A percentile compares a stretch with the other conserved stretches of the same genome.
Evolutionary conservation across 257 asterid species (phyloP).

Genomic region (Nicotiana tomentosiformis): DNA sequence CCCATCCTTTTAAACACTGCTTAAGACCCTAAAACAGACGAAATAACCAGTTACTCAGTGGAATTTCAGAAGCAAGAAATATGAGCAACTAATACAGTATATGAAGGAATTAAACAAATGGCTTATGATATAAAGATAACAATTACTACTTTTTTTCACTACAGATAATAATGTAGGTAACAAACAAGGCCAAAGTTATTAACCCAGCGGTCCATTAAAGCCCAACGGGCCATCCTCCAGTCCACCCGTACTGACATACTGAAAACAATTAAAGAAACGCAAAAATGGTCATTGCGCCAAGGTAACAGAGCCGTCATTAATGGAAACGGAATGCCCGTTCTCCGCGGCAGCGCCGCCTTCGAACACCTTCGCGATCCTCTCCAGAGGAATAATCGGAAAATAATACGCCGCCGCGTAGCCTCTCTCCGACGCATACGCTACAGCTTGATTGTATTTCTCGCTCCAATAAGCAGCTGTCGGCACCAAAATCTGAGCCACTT

Average conservation of each 20-base stretch:
- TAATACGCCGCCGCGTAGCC: slow-evolving; percentile 47
- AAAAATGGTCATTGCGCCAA: not conserved
- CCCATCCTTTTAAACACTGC: no score
- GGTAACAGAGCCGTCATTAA: not conserved
- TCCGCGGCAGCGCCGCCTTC: slow-evolving; percentile 20
- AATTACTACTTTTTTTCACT: not conserved
- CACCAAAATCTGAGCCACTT: slow-evolving; percentile 55
- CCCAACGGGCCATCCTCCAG: not conserved
- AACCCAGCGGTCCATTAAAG: not conserved
- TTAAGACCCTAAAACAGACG: not conserved
- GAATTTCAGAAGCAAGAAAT: no score
- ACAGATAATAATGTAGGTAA: not conserved
- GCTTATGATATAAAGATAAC: not conserved
- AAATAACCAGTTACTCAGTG: not conserved
- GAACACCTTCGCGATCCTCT: slow-evolving; percentile 57
- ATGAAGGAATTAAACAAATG: not conserved
- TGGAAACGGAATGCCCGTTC: slow-evolving; percentile 14
- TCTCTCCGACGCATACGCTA: slow-evolving; percentile 30
- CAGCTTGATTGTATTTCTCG: slow-evolving; percentile 59
- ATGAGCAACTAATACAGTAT: not conserved
- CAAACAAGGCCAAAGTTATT: not conserved
- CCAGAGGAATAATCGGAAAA: slow-evolving; percentile 59
- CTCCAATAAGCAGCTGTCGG: slow-evolving; percentile 81
- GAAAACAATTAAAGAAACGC: not conserved
- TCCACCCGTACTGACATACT: not conserved